Evolutionary conservation across 2,329 filamentous ascomycete genomes (phyloP).

Genomic region (Colletotrichum sojae): DNA sequence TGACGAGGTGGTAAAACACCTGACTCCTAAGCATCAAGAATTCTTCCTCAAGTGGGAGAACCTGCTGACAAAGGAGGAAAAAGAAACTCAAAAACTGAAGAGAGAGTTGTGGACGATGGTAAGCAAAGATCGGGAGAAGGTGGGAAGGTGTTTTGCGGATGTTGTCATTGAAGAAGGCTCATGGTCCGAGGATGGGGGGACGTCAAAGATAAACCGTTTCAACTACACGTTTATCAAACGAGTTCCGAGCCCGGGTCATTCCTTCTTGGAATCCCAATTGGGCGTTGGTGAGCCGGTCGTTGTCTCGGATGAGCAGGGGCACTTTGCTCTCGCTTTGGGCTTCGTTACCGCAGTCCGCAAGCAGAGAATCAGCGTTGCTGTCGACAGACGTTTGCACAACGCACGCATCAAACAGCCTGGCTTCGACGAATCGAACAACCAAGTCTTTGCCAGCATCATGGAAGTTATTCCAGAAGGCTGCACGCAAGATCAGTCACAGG

Average conservation of each 20-base stretch:
- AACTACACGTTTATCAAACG: conserved; percentile 88
- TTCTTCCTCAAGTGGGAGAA: conserved; percentile 98
- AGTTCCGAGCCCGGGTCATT: conserved; percentile 73
- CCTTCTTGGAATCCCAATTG: conserved; percentile 93
- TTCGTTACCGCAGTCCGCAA: conserved; percentile 86
- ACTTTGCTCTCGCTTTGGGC: conserved; percentile 94
- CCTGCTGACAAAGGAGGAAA: conserved; percentile 93
- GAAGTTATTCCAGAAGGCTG: conserved; percentile 76
- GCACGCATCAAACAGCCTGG: conserved; percentile 81
- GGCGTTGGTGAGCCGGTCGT: conserved; percentile 91
- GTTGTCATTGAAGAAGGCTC: conserved; percentile 87
- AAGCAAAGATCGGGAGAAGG: conserved; percentile 87
- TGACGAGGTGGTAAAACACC: conserved; percentile 81
- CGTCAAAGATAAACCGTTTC: conserved; percentile 90
- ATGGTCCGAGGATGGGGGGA: conserved; percentile 76
- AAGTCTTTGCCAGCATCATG: conserved; percentile 93
- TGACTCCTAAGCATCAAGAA: conserved; percentile 80
- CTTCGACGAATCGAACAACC: conserved; percentile 84
- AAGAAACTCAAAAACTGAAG: conserved; percentile 87
- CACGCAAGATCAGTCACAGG: conserved; percentile 64
- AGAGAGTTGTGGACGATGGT: conserved; percentile 97
- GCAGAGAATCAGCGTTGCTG: conserved; percentile 85
- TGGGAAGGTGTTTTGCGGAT: conserved; percentile 91
- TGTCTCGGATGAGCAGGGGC: conserved; percentile 94
- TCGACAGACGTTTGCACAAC: conserved; percentile 92